These are phyloP conservation scores for Plasmodium gonderi DNA, from an alignment of 169 alveolate genomes.

Conservation along the genomic window DNA sequence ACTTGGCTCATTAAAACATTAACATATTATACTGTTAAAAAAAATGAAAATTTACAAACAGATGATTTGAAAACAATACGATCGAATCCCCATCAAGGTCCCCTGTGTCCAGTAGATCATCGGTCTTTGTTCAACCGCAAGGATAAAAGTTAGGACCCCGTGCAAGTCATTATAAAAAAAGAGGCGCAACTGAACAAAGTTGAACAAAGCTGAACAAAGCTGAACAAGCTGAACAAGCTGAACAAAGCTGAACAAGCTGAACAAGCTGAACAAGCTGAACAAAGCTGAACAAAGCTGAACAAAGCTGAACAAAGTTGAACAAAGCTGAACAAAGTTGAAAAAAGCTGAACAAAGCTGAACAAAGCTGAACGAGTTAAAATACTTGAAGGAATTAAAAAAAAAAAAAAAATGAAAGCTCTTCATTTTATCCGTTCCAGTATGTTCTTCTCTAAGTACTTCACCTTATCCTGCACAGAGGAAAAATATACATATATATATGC, in stretches of 20 bases:
- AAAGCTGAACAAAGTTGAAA: background rate
- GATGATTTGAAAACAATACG: constrained; percentile 55
- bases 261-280: background rate
- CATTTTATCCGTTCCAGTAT: constrained; percentile 32
- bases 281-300: background rate
- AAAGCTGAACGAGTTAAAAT: no score
- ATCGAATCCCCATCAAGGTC: background rate
- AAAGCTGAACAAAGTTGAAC: background rate
- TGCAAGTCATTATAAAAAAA: background rate
- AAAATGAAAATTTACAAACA: constrained; percentile 45
- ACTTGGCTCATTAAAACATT: constrained; percentile 49
- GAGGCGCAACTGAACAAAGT: background rate
- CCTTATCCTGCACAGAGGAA: constrained; percentile 25
- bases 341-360: background rate
- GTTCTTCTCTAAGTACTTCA: constrained; percentile 42
- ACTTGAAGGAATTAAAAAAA: no score
- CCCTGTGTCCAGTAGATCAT: constrained; percentile 22
- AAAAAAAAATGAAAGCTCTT: background rate
- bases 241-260: background rate
- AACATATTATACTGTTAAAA: constrained; percentile 58
- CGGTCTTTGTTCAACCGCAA: background rate
- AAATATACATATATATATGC: background rate
- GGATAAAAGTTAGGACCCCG: background rate
- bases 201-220: background rate
- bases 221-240: background rate